Evolutionary conservation across 192 early-diverging fungal genomes (phyloP), one percentile per base, ranked within the genome.

Genomic region (Rhizoclosmatium globosum): DNA sequence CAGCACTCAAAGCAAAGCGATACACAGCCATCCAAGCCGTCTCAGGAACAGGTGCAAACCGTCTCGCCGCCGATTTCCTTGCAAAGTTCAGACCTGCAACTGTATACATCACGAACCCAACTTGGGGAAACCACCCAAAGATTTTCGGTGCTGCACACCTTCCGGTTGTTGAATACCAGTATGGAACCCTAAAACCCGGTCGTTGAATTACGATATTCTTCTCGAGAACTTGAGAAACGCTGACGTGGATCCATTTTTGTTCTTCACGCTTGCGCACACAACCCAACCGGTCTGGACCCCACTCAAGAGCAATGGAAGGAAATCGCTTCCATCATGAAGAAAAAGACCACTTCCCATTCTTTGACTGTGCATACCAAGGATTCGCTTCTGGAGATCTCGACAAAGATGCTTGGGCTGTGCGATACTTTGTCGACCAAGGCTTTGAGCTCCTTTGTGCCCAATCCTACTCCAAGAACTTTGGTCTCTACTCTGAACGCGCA

Each of bases 321-420:
- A 65, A 96, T 99, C 74, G 96, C 97, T 38, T 88, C 92, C 44
- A 91, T 95, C n/a, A 92, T 95, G 86, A 83, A 85, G 80, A 82
- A 71, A 92, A 93, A 72, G 68, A 80, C 42, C 96, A 95, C 80
- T 94, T 98, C 82, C 92, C 95, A 23, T 98, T 99, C 91, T 98
- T 99, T 80, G 98, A 99, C 83, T 96, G 93, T 83, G 98, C 98
- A 38, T 99, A 99, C 91, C 97, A 98, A 89, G 98, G 98, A 6
- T 98, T 99, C 82, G 72, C 96, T 38, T 94, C 92, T 6, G 98
- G 98, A 47, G 89, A 94, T 81, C 86, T 98, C 6, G 95, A 96
- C 81, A 80, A 88, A 50, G 97, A 99, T 86, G 96, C 97, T 39
- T 92, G 88, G 82, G 94, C 98, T 64, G 92, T 97, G 53, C 92